A percentile compares a stretch with the other conserved stretches of the same genome.
phyloP scores from a whole-genome alignment of 108 stramenopile species.

The Pseudonitzschia pungens region DNA sequence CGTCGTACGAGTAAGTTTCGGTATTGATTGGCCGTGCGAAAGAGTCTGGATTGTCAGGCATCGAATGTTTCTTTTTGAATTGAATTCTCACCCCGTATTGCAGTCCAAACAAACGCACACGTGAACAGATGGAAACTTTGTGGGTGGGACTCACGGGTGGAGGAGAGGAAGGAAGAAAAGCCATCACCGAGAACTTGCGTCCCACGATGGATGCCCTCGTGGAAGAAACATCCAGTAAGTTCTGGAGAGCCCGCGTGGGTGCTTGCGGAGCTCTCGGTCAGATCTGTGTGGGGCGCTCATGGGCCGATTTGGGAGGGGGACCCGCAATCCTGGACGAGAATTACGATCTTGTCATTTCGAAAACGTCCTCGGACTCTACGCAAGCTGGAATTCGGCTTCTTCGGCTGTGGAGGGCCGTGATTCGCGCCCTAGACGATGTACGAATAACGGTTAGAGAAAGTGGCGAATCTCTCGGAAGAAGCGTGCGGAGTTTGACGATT shows the following conservation, averaged over 20 bases:
- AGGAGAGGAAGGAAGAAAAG: constrained; percentile 64
- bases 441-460: constrained; percentile 65
- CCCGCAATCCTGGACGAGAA: constrained; percentile 58
- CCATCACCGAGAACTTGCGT: constrained; percentile 60
- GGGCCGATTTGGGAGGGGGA: constrained; percentile 81
- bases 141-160: constrained; percentile 86
- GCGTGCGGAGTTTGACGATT: constrained; percentile 61
- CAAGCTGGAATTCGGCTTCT: constrained; percentile 67
- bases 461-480: constrained; percentile 67
- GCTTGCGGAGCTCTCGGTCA: constrained; percentile 79
- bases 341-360: constrained; percentile 41
- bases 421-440: constrained; percentile 83
- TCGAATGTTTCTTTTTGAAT: not conserved
- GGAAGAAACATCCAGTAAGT: constrained; percentile 68
- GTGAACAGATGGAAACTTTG: constrained; percentile 76
- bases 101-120: constrained; percentile 74
- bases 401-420: constrained; percentile 64
- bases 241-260: constrained; percentile 78
- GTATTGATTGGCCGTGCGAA: not conserved
- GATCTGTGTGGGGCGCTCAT: constrained; percentile 79
- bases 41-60: not conserved
- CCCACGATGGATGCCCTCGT: constrained; percentile 71
- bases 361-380: constrained; percentile 20
- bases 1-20: constrained; percentile 61
- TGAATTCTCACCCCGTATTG: not conserved